These are phyloP conservation scores for Sclerotinia spermophila DNA, from an alignment of 2,329 filamentous ascomycete species.

Conservation along the genomic window DNA sequence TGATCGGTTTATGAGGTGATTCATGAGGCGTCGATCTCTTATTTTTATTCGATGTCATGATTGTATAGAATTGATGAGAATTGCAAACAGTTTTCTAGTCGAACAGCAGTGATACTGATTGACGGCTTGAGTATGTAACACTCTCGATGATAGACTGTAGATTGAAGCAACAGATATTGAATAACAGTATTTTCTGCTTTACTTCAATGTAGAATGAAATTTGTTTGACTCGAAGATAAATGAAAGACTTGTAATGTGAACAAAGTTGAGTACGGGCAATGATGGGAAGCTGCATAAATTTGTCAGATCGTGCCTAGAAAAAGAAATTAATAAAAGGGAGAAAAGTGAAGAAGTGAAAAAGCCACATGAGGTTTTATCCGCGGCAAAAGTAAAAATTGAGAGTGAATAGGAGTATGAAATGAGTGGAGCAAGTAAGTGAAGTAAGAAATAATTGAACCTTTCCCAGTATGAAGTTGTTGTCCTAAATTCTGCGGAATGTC, in stretches of 20 bases:
- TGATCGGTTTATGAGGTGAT: not conserved
- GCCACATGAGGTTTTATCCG: not conserved
- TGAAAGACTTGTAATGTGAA: not conserved
- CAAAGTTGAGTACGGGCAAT: not conserved
- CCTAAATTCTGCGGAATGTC: not conserved
- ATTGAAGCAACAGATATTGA: not conserved
- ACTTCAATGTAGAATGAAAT: not conserved
- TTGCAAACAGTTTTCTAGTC: not conserved
- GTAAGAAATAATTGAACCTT: not conserved
- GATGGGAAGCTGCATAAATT: not conserved
- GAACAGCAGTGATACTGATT: not conserved
- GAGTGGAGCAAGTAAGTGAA: no score
- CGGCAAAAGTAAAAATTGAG: not conserved
- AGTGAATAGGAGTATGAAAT: not conserved
- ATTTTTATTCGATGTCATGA: not conserved
- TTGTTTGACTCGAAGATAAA: not conserved
- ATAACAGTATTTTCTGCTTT: not conserved
- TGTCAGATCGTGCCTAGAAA: not conserved
- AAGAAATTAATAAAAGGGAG: not conserved
- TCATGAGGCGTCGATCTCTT: not conserved
- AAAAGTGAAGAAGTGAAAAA: not conserved
- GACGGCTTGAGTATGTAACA: not conserved
- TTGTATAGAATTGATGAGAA: not conserved
- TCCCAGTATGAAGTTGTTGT: no score
- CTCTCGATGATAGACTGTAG: not conserved